Conservation (phyloP, 1,284 basidiomycete genomes). For the Ganoderma lingzhi region DNA sequence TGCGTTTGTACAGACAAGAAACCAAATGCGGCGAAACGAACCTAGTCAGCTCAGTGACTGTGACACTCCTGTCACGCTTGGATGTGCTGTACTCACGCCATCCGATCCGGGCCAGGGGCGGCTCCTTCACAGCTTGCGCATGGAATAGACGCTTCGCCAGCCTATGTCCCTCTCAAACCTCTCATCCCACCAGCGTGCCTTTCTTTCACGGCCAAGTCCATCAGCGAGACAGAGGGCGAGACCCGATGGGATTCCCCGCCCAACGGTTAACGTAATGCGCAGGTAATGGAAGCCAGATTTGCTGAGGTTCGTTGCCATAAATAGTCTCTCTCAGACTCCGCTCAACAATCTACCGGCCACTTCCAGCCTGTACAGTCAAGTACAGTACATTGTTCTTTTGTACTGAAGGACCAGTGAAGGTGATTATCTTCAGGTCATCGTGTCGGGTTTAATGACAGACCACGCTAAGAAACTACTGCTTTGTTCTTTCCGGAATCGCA, state of each 20-base stretch:
- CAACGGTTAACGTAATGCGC: conserved; percentile 14
- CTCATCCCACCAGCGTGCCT: background rate
- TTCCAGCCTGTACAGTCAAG: background rate
- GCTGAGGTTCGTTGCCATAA: conserved; percentile 28
- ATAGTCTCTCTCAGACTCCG: conserved; percentile 1
- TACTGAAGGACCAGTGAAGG: background rate
- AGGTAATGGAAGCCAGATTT: conserved; percentile 16
- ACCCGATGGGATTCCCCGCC: background rate
- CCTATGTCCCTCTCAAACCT: background rate
- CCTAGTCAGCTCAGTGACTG: conserved; percentile 44
- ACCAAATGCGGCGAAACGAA: conserved; percentile 45
- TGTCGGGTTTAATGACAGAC: background rate
- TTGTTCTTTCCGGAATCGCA: background rate
- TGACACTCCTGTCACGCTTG: conserved; percentile 34
- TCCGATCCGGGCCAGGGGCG: background rate
- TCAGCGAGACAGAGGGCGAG: background rate
- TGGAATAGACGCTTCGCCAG: background rate
- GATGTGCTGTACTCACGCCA: conserved; percentile 32
- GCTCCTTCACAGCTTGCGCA: conserved; percentile 6
- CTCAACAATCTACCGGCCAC: background rate
- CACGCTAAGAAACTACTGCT: background rate
- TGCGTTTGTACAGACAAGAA: conserved; percentile 44
- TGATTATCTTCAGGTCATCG: background rate
- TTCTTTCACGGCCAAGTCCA: background rate
- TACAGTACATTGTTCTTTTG: background rate